phyloP scores from a whole-genome alignment of 73 alveolate genomes.

The Tetrahymena thermophila region DNA sequence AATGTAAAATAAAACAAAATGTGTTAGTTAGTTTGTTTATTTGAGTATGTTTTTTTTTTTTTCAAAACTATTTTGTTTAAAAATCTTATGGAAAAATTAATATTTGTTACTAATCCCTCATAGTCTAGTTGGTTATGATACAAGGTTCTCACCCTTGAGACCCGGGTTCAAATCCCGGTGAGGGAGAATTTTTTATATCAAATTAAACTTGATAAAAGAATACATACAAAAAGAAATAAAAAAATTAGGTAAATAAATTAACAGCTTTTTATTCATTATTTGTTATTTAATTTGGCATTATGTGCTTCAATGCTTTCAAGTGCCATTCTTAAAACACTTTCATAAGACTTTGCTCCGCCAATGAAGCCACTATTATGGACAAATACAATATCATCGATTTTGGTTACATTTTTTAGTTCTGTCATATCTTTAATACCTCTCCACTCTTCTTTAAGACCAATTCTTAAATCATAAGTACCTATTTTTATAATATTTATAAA shows the following conservation, averaged over 20 bases:
- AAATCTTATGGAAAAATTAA: background rate
- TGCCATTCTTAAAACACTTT: constrained; percentile 71
- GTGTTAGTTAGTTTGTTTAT: too few species aligned
- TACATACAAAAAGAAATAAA: too few species aligned
- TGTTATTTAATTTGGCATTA: background rate
- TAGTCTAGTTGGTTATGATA: background rate
- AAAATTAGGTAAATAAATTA: too few species aligned
- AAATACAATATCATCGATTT: constrained; percentile 62
- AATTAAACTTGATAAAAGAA: too few species aligned
- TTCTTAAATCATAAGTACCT: constrained; percentile 66
- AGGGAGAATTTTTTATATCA: background rate
- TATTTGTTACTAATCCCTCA: background rate
- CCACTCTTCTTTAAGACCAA: constrained; percentile 68
- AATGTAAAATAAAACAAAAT: too few species aligned
- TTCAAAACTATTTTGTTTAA: background rate
- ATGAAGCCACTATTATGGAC: constrained; percentile 85
- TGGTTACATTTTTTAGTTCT: constrained; percentile 59
- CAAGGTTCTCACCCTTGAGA: background rate
- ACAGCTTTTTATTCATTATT: background rate
- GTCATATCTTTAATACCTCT: constrained; percentile 71
- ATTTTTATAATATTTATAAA: background rate
- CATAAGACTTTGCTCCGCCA: constrained; percentile 70
- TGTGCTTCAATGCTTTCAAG: background rate
- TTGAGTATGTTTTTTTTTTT: background rate
- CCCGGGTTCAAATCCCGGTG: background rate